These are phyloP conservation scores for Aphanomyces astaci DNA, from an alignment of 352 stramenopile species.

Conservation along the genomic window DNA sequence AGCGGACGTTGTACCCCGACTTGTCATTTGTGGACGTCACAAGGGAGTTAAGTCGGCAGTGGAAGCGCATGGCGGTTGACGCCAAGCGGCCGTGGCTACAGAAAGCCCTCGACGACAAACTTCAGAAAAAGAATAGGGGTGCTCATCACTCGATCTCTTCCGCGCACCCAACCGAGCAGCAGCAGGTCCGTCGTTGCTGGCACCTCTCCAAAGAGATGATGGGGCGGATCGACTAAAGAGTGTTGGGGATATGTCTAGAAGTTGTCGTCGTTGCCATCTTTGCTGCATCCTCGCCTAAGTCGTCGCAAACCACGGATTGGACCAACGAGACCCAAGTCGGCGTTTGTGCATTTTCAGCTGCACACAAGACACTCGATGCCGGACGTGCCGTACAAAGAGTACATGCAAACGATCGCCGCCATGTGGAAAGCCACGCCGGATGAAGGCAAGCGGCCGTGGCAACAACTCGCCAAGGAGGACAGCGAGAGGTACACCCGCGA, in stretches of 20 bases:
- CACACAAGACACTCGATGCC: slow-evolving; percentile 30
- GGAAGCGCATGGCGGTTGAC: not conserved
- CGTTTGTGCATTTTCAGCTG: slow-evolving; percentile 16
- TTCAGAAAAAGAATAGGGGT: no score
- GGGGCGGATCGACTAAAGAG: no score
- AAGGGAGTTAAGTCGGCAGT: not conserved
- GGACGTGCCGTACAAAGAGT: slow-evolving; percentile 36
- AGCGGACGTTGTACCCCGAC: slow-evolving; percentile 18
- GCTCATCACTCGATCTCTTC: no score
- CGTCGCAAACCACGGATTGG: no score
- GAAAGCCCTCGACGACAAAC: not conserved
- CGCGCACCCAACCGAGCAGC: no score
- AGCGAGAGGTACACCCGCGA: slow-evolving; percentile 1
- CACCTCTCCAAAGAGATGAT: no score
- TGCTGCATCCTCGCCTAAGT: no score
- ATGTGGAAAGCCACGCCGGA: slow-evolving; percentile 42
- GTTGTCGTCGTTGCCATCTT: no score
- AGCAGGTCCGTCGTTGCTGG: no score
- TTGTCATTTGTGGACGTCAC: not conserved
- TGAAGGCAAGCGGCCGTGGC: slow-evolving; percentile 34
- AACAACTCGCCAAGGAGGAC: slow-evolving; percentile 30
- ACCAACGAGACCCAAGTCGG: not conserved
- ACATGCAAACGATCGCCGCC: slow-evolving; percentile 38
- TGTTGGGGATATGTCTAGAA: no score
- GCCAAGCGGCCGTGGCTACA: not conserved